A percentile compares a stretch with the other conserved stretches of the same genome.
Conservation (phyloP, 2,329 filamentous ascomycete genomes). For the Phialophora macrospora region DNA sequence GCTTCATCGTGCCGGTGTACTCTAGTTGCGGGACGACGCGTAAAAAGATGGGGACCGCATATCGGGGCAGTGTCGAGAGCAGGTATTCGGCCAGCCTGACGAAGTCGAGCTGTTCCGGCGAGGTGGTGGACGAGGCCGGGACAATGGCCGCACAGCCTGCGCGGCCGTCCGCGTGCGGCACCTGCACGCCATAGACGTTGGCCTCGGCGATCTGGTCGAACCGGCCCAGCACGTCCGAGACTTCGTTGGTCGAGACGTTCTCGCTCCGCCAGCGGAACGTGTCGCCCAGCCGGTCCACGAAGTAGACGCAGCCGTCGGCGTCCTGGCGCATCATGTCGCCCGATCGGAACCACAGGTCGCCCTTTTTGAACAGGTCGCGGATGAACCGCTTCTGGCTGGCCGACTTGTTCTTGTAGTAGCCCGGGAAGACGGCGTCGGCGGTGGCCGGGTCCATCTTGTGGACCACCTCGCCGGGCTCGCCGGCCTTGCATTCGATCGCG, state of each 20-base stretch:
- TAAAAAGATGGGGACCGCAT: constrained; percentile 76
- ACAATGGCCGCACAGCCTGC: constrained; percentile 77
- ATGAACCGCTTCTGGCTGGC: constrained; percentile 76
- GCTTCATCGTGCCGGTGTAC: constrained; percentile 77
- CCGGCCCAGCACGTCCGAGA: constrained; percentile 71
- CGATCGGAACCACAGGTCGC: constrained; percentile 83
- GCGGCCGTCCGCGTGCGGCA: constrained; percentile 81
- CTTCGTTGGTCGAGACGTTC: constrained; percentile 81
- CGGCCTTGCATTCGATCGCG: constrained; percentile 64
- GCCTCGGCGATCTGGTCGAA: constrained; percentile 73
- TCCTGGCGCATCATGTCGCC: constrained; percentile 80
- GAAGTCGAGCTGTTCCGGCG: constrained; percentile 61
- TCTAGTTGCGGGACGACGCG: constrained; percentile 63
- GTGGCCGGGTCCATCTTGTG: constrained; percentile 59
- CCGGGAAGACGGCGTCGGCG: constrained; percentile 67
- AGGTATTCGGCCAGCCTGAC: constrained; percentile 63
- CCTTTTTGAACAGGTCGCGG: constrained; percentile 71
- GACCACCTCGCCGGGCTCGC: constrained; percentile 74
- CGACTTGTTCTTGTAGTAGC: constrained; percentile 76
- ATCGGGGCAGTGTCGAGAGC: constrained; percentile 67
- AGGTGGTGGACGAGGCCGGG: constrained; percentile 46
- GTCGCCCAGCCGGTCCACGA: constrained; percentile 69
- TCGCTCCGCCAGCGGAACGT: constrained; percentile 70
- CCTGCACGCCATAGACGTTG: constrained; percentile 81
- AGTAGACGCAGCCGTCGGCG: constrained; percentile 72